phyloP scores from a whole-genome alignment of 2,329 filamentous ascomycete species.

The Colletotrichum camelliae region DNA sequence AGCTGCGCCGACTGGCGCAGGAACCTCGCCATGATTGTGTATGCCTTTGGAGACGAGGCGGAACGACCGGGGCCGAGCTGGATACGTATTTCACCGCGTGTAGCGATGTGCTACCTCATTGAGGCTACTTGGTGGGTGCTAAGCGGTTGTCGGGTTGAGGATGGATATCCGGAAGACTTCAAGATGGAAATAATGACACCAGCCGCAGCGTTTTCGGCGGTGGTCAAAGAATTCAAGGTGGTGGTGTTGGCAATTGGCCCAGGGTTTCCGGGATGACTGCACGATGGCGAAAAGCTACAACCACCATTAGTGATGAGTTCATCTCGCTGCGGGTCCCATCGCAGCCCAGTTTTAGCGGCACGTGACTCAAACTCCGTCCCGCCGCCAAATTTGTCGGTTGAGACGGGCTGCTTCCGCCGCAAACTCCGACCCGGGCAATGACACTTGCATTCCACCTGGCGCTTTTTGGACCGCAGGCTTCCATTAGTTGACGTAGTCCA shows the following conservation, averaged over 20 bases:
- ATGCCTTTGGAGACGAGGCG: not conserved
- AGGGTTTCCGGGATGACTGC: slow-evolving; percentile 5
- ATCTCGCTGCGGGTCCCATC: not conserved
- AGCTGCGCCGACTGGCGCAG: slow-evolving; percentile 71
- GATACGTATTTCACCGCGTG: slow-evolving; percentile 6
- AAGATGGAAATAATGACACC: not conserved
- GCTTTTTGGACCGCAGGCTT: not conserved
- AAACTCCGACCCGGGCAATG: slow-evolving; percentile 10
- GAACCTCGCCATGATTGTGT: slow-evolving; percentile 65
- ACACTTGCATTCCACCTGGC: not conserved
- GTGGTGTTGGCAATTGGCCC: slow-evolving; percentile 6
- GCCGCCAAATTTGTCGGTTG: not conserved
- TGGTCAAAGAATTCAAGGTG: not conserved
- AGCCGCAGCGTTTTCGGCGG: not conserved
- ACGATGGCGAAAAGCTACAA: slow-evolving; percentile 16
- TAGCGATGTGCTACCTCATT: slow-evolving; percentile 19
- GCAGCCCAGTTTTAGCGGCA: slow-evolving; percentile 11
- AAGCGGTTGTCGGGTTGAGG: not conserved
- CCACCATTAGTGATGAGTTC: slow-evolving; percentile 18
- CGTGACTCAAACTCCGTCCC: slow-evolving; percentile 15
- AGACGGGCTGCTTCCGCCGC: slow-evolving; percentile 1
- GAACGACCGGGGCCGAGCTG: slow-evolving; percentile 21
- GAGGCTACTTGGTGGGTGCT: not conserved
- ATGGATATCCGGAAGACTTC: not conserved
- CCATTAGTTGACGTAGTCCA: not conserved